Evolutionary conservation across 2,329 filamentous ascomycete species (phyloP), one percentile per base, ranked within the genome.

Genomic region (Talaromyces sp.): DNA sequence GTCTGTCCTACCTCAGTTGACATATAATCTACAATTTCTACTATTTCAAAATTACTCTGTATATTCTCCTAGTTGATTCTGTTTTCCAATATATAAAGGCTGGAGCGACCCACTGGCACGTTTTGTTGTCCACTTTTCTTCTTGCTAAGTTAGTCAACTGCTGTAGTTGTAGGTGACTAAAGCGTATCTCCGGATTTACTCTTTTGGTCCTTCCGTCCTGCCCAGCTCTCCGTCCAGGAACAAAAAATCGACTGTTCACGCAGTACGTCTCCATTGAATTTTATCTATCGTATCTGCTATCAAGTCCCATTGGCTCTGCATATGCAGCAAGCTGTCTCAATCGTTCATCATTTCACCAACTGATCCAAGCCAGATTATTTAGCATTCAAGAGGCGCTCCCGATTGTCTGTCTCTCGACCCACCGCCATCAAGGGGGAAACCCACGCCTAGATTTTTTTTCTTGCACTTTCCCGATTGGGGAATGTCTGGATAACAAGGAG

Each of bases 391-490:
- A 56, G 33, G 50, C 50, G 41, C 33, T 59, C 41, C 31, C 60
- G 24, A 43, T 24, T 63, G 31, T 58, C 52, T 54, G 31, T 58
- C 50, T 62, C 7, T 45, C 64, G 77, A 76, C 70, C 72, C 63
- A 72, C 75, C 64, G 52, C 67, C 67, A 70, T 75, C 66, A 74
- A 62, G 60, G 60, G 60, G 73, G 60, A 72, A 35, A 22, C 31
- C 52, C 52, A 39, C 31, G 31, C 52, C 52, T 37, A 11, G 52
- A 16, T 22, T 56, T 37, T 37, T 56, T 56, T 56, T 24, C n/a
- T 56, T 39, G 2, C 33, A 56, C n/a, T 37, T 56, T 56, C 52
- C 31, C 33, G 33, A 56, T 56, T 39, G 52, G 52, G 52, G 33
- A 33, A 54, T 54, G 33, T 10, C 9, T 56, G 31, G 39, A 33